Percentiles rank a stretch among this genome's conserved stretches.
These are phyloP conservation scores for maize (Zea mays) DNA, from an alignment of 176 grass and related monocot genomes.

Conservation along the genomic window DNA sequence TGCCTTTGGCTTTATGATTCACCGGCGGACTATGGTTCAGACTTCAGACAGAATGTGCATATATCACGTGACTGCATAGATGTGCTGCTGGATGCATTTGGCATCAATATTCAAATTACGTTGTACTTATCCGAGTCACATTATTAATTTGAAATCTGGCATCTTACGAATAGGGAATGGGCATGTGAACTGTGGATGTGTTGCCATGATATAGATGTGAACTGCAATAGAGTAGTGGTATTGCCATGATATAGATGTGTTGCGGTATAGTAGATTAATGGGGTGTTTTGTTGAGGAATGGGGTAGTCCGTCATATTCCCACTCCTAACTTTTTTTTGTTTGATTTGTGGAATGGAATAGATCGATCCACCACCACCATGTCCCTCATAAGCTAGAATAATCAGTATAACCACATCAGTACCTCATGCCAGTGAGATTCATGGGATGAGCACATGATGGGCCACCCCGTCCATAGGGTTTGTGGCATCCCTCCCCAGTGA, in stretches of 20 bases:
- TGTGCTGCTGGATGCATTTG: neutral
- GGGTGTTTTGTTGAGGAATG: neutral
- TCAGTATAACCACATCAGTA: neutral
- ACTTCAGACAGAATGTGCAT: neutral
- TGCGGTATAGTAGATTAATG: neutral
- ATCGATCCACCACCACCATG: neutral
- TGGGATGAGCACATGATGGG: neutral
- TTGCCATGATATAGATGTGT: neutral
- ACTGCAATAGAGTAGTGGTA: neutral
- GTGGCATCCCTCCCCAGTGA: neutral
- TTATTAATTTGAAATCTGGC: neutral
- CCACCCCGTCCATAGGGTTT: constrained; percentile 38
- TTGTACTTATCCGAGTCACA: neutral
- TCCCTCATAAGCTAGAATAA: neutral
- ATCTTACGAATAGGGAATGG: neutral
- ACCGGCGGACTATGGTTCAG: neutral
- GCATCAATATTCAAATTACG: neutral
- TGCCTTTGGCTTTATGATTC: neutral
- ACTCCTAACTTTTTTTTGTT: neutral
- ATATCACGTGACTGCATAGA: neutral
- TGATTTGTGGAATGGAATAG: neutral
- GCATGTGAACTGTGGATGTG: neutral
- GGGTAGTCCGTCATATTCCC: neutral
- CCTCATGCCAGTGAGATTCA: neutral
- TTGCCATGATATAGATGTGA: too few relatives aligned